Percentiles rank a stretch among this genome's conserved stretches.
These are phyloP conservation scores for Chamaecrista fasciculata DNA, from an alignment of 306 rosid species.

Conservation along the genomic window DNA sequence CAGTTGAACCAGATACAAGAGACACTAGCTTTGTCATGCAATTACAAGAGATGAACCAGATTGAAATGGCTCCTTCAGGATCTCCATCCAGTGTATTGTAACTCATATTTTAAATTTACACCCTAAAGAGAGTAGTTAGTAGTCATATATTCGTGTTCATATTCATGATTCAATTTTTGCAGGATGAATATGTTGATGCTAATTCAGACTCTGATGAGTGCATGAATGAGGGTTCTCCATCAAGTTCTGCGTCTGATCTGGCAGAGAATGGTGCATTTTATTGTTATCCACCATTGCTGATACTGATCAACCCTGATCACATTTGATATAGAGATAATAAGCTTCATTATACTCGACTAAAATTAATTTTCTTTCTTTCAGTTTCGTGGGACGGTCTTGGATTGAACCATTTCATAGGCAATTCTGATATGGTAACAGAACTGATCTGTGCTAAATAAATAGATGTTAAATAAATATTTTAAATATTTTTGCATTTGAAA, in stretches of 20 bases:
- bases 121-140: slow-evolving; percentile 19
- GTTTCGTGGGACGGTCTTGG: slow-evolving; percentile 46
- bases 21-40: slow-evolving; percentile 35
- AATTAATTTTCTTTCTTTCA: slow-evolving; percentile 44
- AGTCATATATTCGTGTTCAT: neutral
- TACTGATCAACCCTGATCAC: slow-evolving; percentile 9
- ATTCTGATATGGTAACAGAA: slow-evolving; percentile 50
- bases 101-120: slow-evolving; percentile 26
- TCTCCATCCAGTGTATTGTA: slow-evolving; percentile 54
- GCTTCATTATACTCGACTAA: slow-evolving; percentile 31
- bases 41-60: slow-evolving; percentile 37
- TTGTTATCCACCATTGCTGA: slow-evolving; percentile 25
- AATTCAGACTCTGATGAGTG: slow-evolving; percentile 52
- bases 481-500: neutral
- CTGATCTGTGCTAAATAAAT: slow-evolving; percentile 8
- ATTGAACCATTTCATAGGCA: slow-evolving; percentile 35
- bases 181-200: slow-evolving; percentile 56
- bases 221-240: slow-evolving; percentile 47
- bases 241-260: slow-evolving; percentile 57
- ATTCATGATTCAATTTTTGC: slow-evolving; percentile 27
- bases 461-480: slow-evolving; percentile 10
- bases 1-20: slow-evolving; percentile 32
- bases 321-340: slow-evolving; percentile 22
- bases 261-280: slow-evolving; percentile 53
- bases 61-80: slow-evolving; percentile 42